Conservation (phyloP, 1,284 basidiomycete species). For the Fistulinella cinereoalba region DNA sequence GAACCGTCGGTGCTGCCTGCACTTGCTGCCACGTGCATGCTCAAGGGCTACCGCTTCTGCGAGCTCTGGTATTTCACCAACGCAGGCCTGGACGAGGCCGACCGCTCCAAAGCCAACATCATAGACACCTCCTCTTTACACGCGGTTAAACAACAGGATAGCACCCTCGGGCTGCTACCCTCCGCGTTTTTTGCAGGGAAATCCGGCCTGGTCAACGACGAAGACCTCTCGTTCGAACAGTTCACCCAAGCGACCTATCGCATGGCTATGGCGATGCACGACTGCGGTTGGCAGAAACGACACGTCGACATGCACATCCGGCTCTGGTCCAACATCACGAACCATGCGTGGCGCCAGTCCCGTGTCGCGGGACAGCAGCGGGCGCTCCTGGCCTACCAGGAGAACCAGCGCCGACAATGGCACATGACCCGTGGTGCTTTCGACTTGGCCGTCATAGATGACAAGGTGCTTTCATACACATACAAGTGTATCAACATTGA, state of each 20-base stretch:
- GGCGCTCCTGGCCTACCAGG: not conserved
- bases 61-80: conserved; percentile 4
- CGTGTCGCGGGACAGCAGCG: not conserved
- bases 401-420: not conserved
- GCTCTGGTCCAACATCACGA: conserved; percentile 1
- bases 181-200: not conserved
- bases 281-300: not conserved
- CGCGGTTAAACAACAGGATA: not conserved
- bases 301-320: conserved; percentile 2
- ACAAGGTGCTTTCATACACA: not conserved
- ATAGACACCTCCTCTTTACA: not conserved
- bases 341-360: not conserved
- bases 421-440: not conserved
- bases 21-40: not conserved
- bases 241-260: not conserved
- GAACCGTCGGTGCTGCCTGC: not conserved
- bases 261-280: not conserved
- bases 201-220: not conserved
- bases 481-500: not conserved
- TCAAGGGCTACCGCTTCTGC: not conserved
- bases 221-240: not conserved
- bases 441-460: not conserved
- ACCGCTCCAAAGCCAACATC: not conserved
- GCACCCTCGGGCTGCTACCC: not conserved
- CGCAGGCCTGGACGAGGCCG: not conserved